Evolutionary conservation across 2,329 filamentous ascomycete species (phyloP).

Genomic region (Epichloe sp.): DNA sequence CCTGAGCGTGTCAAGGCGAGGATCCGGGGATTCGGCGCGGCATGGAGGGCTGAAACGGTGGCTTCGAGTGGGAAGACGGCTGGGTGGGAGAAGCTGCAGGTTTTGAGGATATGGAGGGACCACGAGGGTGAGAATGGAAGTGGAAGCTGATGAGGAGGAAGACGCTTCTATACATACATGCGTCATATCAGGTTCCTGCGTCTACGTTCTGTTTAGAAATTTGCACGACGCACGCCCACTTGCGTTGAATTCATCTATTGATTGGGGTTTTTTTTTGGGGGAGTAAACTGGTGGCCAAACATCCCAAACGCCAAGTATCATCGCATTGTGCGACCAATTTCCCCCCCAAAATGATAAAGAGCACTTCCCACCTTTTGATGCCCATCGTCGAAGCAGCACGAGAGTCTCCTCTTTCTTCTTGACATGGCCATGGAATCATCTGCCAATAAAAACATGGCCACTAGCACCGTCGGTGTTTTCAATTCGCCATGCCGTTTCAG

Average conservation of each 20-base stretch:
- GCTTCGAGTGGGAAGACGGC: conserved; percentile 74
- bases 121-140: neutral
- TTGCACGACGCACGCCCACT: neutral
- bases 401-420: neutral
- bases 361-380: conserved; percentile 6
- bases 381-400: neutral
- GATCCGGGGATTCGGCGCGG: conserved; percentile 36
- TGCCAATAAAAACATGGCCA: neutral
- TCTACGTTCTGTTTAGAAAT: no score
- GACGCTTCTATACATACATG: neutral
- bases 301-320: conserved; percentile 23
- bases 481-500: neutral
- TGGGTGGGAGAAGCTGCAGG: conserved; percentile 88
- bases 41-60: conserved; percentile 67
- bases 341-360: neutral
- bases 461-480: neutral
- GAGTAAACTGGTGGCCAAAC: conserved; percentile 16
- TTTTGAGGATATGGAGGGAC: conserved; percentile 71
- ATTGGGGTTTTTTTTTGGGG: no score
- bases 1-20: conserved; percentile 58
- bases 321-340: conserved; percentile 9
- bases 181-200: no score
- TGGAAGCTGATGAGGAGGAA: neutral
- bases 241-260: neutral
- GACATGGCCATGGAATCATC: neutral